Percentiles rank a stretch among this genome's conserved stretches.
Conservation (phyloP, 805 yeast genomes). For the Tetrapisispora pingtungensis region DNA sequence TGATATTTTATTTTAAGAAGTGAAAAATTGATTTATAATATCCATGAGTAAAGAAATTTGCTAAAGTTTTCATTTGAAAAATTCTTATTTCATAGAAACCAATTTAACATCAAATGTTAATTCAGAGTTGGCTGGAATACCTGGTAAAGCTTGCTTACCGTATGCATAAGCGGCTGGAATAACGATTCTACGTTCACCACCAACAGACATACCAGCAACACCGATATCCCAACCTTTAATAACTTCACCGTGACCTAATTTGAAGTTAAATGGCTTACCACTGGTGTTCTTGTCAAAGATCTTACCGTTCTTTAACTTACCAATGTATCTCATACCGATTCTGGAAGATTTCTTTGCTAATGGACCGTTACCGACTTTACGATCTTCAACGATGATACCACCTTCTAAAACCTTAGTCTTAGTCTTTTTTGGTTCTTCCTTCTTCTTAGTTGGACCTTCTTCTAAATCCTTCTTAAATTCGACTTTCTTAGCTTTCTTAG, state of each 20-base stretch:
- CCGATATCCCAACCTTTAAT: slow-evolving; percentile 99
- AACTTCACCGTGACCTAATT: slow-evolving; percentile 94
- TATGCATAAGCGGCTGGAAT: slow-evolving; percentile 96
- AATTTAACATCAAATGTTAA: slow-evolving; percentile 93
- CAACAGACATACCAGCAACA: slow-evolving; percentile 96
- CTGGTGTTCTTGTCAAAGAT: slow-evolving; percentile 94
- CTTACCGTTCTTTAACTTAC: slow-evolving; percentile 93
- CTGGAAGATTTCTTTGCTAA: slow-evolving; percentile 79
- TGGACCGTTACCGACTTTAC: slow-evolving; percentile 80
- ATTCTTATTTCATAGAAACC: slow-evolving; percentile 66
- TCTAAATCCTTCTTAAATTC: slow-evolving; percentile 85
- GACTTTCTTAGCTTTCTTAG: slow-evolving; percentile 56
- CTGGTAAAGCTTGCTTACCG: slow-evolving; percentile 90
- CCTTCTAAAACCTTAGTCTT: slow-evolving; percentile 78
- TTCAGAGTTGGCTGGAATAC: slow-evolving; percentile 95
- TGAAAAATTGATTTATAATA: too few relatives aligned
- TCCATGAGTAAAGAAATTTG: too few relatives aligned
- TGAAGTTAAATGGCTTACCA: slow-evolving; percentile 91
- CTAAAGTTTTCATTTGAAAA: background rate
- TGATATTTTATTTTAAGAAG: too few relatives aligned
- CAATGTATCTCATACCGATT: slow-evolving; percentile 95
- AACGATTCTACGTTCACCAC: slow-evolving; percentile 96
- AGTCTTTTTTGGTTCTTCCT: slow-evolving; percentile 28
- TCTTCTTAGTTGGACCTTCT: slow-evolving; percentile 75
- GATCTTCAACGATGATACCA: slow-evolving; percentile 89